Base-by-base conservation (phyloP, 176 grass and related monocot genomes). In the Tillandsia leiboldiana region DNA sequence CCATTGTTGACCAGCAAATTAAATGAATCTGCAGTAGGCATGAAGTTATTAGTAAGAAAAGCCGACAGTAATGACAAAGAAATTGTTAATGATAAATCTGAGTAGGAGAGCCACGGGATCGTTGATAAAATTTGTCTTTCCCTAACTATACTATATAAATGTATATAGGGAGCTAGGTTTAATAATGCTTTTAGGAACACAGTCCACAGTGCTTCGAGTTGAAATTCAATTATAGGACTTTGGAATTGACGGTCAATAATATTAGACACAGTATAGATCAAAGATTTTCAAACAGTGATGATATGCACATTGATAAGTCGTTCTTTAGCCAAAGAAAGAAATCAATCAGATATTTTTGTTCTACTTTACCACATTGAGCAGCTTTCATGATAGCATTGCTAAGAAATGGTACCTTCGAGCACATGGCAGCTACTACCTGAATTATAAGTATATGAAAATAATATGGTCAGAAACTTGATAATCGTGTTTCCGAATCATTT, bases 1-100 rank as follows among this genome's bases (percentile, higher is more conserved):
- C 87, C 91, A 73, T 90, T 90, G 70, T 96, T 90, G 78, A 90
- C 85, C 51, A 96, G 50, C 53, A 96, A 81, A 85, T 96, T 96
- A 66, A 96, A 96, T 73, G 91, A 88, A 83, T 90, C 91, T 95
- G 67, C 24, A 68, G 17, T 65, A 50, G 48, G 14, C 1, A 15
- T 49, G 66, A 73, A 51, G 10, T 62, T 33, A 61, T 26, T 14
- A 70, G 33, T 42, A 42, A 42, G 33, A 42, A 23, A 23, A 18
- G 56, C 8, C 56, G 1, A 61, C 3, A 61, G 56, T 61, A 18
- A 61, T 18, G 10, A 61, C 1, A 61, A 9, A 61, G 56, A 15
- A 61, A 61, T 2, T 23, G 33, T 42, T 42, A 42, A 42, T 42
- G 4, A 42, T 42, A 42, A 42, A 42, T 42, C 33, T 42, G 33